Percentiles rank a stretch among this genome's conserved stretches.
These are phyloP conservation scores for Extremus antarcticus DNA, from an alignment of 495 filamentous ascomycete species.

Conservation along the genomic window DNA sequence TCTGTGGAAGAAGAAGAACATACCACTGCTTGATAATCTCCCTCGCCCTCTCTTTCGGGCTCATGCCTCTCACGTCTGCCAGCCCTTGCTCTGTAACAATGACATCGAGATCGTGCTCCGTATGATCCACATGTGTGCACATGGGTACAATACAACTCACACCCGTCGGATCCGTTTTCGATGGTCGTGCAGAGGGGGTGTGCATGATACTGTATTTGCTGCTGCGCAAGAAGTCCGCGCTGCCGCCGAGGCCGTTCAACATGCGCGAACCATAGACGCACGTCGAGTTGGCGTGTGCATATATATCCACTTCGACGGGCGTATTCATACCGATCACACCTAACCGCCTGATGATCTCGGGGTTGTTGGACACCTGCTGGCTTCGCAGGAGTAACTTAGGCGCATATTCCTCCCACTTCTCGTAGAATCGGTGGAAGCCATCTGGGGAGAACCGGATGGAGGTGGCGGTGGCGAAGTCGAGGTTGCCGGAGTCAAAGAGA, in stretches of 20 bases:
- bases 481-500: constrained; percentile 79
- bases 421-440: constrained; percentile 87
- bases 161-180: constrained; percentile 73
- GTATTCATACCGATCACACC: constrained; percentile 95
- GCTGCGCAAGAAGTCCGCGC: constrained; percentile 75
- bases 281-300: constrained; percentile 86
- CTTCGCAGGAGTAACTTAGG: constrained; percentile 77
- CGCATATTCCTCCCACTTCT: constrained; percentile 68
- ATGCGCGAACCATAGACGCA: constrained; percentile 86
- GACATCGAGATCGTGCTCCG: constrained; percentile 81
- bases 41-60: constrained; percentile 66
- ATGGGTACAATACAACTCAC: constrained; percentile 84
- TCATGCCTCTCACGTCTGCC: constrained; percentile 74
- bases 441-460: constrained; percentile 86
- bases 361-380: constrained; percentile 84
- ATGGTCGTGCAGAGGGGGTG: constrained; percentile 68
- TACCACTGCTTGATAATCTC: constrained; percentile 76
- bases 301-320: constrained; percentile 87
- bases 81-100: constrained; percentile 81
- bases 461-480: constrained; percentile 86
- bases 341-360: constrained; percentile 81
- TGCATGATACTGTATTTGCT: constrained; percentile 92
- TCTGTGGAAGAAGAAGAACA: no score
- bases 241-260: constrained; percentile 84
- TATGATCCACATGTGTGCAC: constrained; percentile 89